phyloP scores from a whole-genome alignment of 108 stramenopile genomes.

The Pseudonitzschia delicatissima region DNA sequence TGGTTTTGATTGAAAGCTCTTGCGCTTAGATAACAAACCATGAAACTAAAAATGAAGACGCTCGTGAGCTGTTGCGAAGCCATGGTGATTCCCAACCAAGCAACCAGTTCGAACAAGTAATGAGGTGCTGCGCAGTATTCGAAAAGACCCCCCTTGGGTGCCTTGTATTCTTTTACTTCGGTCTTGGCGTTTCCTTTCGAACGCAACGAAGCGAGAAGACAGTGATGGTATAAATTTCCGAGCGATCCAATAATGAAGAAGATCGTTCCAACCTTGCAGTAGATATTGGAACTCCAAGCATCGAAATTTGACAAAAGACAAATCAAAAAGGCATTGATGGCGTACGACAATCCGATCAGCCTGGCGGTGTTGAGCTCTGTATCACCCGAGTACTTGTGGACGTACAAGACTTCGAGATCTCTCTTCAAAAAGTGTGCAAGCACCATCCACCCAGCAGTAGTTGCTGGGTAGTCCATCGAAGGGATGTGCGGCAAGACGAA shows the following conservation, averaged over 20 bases:
- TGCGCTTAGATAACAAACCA: constrained; percentile 52
- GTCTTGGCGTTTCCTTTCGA: neutral
- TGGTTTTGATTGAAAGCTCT: constrained; percentile 52
- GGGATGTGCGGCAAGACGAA: neutral
- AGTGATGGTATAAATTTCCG: constrained; percentile 74
- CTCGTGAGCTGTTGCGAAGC: constrained; percentile 41
- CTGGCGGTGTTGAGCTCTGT: constrained; percentile 27
- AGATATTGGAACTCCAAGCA: neutral
- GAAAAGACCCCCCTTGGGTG: constrained; percentile 62
- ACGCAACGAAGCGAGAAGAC: constrained; percentile 47
- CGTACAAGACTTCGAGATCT: constrained; percentile 47
- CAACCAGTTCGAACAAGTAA: constrained; percentile 65
- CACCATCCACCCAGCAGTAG: constrained; percentile 35
- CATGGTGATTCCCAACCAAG: constrained; percentile 62
- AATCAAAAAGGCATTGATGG: constrained; percentile 36
- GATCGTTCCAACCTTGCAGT: neutral
- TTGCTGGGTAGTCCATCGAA: constrained; percentile 5
- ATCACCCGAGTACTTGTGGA: constrained; percentile 61
- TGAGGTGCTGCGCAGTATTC: constrained; percentile 58
- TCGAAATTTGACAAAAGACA: neutral
- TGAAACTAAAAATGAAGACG: constrained; percentile 33
- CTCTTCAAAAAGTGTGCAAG: constrained; percentile 60
- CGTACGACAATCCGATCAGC: constrained; percentile 46
- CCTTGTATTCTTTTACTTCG: constrained; percentile 36
- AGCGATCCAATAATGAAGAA: constrained; percentile 45